These are phyloP conservation scores for Fusarium sp. DNA, from an alignment of 2,329 filamentous ascomycete species.

Conservation along the genomic window DNA sequence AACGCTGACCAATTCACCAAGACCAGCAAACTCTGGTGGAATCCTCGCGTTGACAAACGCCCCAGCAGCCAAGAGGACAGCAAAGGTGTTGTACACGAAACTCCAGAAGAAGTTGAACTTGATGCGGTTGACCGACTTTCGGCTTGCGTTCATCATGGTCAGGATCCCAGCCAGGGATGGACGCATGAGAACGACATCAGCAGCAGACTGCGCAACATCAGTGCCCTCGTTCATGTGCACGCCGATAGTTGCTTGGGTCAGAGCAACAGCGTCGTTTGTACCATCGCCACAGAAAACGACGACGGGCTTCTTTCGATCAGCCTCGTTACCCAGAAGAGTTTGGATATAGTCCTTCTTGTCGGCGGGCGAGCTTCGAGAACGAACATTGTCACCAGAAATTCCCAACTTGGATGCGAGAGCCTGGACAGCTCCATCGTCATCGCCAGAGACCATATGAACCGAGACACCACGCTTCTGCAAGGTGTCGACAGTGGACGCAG, in stretches of 20 bases:
- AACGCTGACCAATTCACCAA: slow-evolving; percentile 81
- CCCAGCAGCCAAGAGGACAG: slow-evolving; percentile 74
- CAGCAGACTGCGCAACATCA: slow-evolving; percentile 75
- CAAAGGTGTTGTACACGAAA: slow-evolving; percentile 76
- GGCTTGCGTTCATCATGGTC: slow-evolving; percentile 67
- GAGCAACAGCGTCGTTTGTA: slow-evolving; percentile 81
- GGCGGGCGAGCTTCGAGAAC: slow-evolving; percentile 57
- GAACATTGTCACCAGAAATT: slow-evolving; percentile 54
- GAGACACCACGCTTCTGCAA: slow-evolving; percentile 55
- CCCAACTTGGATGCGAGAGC: slow-evolving; percentile 54
- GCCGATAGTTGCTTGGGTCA: slow-evolving; percentile 78
- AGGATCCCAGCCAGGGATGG: slow-evolving; percentile 67
- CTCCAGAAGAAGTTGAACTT: slow-evolving; percentile 79
- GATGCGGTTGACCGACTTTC: slow-evolving; percentile 61
- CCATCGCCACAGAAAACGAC: slow-evolving; percentile 83
- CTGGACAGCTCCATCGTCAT: slow-evolving; percentile 63
- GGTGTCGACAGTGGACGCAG: slow-evolving; percentile 48
- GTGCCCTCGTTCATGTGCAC: slow-evolving; percentile 73
- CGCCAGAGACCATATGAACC: slow-evolving; percentile 65
- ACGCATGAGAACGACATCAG: slow-evolving; percentile 76
- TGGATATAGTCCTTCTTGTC: slow-evolving; percentile 62
- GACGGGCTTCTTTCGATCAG: slow-evolving; percentile 46
- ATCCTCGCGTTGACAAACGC: slow-evolving; percentile 68
- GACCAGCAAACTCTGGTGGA: slow-evolving; percentile 72
- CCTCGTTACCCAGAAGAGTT: slow-evolving; percentile 45